Evolutionary conservation across 2,329 filamentous ascomycete genomes (phyloP), one percentile per base, ranked within the genome.

Genomic region (Didymella exigua): DNA sequence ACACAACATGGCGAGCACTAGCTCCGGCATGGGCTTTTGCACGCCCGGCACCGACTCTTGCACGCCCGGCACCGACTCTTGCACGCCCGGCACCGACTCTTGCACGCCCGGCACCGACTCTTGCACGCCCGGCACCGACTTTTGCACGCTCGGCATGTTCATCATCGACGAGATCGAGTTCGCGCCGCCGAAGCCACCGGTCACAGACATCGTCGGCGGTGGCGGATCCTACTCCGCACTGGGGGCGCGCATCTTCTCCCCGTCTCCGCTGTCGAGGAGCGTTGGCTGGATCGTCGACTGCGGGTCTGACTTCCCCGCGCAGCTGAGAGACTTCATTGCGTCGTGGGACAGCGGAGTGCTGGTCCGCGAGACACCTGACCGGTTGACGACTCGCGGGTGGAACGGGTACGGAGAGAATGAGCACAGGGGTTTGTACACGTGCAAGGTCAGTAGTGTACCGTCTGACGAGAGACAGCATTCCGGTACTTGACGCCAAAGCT

Each of bases 281-380:
- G 86, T 98, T 5, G 91, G 91, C 60, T 98, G 93, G 93, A 88
- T 98, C 59, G 86, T 98, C 37, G 93, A 99, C 75, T 85, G 87
- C 67, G 95, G 95, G 26, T 88, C 85, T 14, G 95, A 98, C 75
- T 98, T 98, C 63, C 93, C 93, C 0, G 60, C 78, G 0, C 77
- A 83, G 11, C 80, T 96, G 47, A 82, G 83, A 42, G 70, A 81
- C 2, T 79, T 84, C 37, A 86, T 99, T 62, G 76, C 82, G 13
- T 82, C 84, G 37, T 97, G 95, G 93, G 77, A 86, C 14, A 96
- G 93, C 1, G 84, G 85, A 5, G 89, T 85, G 18, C 69, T 91
- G 14, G 78, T 95, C 61, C 85, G 92, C 48, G 77, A 85, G 43
- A 86, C 89, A 49, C 79, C 81, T 1, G 74, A 82, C 6, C 86